Percentiles rank a stretch among this genome's conserved stretches.
phyloP scores from a whole-genome alignment of 176 grass and related monocot species.

The Poa pratensis region DNA sequence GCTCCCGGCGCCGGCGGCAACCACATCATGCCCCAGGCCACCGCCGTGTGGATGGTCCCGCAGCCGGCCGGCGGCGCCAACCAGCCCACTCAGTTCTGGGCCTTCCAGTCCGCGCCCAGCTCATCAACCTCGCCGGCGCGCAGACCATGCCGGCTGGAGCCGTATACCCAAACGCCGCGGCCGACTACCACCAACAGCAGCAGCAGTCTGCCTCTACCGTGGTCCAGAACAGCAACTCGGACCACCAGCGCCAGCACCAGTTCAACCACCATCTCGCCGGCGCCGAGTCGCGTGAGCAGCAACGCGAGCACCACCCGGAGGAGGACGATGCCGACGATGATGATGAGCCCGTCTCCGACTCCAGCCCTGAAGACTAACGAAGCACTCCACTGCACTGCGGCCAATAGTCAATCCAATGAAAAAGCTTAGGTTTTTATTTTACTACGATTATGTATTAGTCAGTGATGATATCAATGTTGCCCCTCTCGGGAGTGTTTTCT shows the following conservation, averaged over 20 bases:
- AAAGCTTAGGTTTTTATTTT: slow-evolving; percentile 35
- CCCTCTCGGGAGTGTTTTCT: background rate
- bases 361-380: slow-evolving; percentile 63
- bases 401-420: slow-evolving; percentile 50
- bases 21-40: slow-evolving; percentile 78
- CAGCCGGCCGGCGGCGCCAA: slow-evolving; percentile 38
- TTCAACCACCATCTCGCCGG: slow-evolving; percentile 28
- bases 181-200: slow-evolving; percentile 38
- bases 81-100: slow-evolving; percentile 70
- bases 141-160: slow-evolving; percentile 52
- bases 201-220: slow-evolving; percentile 34
- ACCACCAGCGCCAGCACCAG: slow-evolving; percentile 17
- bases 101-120: slow-evolving; percentile 69
- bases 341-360: slow-evolving; percentile 72
- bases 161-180: slow-evolving; percentile 45
- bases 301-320: slow-evolving; percentile 50
- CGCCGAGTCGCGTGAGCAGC: slow-evolving; percentile 48
- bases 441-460: slow-evolving; percentile 21
- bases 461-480: slow-evolving; percentile 25
- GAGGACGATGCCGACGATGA: slow-evolving; percentile 66
- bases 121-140: slow-evolving; percentile 69
- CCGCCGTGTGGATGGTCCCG: slow-evolving; percentile 87
- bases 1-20: background rate
- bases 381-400: background rate
- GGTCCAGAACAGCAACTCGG: slow-evolving; percentile 43